Conservation (phyloP, 108 stramenopile species). For the Parmales sp. region DNA sequence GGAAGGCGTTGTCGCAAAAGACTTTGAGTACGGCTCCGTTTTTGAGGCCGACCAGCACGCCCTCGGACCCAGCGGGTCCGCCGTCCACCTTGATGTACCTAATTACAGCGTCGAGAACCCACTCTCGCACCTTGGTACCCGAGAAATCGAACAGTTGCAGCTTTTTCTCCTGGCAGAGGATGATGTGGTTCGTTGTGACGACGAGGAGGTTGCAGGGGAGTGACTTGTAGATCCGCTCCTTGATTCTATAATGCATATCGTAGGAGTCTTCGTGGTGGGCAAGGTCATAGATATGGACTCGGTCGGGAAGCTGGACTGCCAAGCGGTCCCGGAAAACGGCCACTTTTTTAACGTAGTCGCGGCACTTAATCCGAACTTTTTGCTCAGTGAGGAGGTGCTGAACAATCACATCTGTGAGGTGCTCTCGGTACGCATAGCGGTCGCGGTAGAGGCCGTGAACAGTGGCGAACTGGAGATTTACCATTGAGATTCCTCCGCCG, state of each 20-base stretch:
- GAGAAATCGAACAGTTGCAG: conserved; percentile 31
- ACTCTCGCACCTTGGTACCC: conserved; percentile 27
- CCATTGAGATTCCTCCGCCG: conserved; percentile 28
- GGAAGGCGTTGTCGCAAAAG: conserved; percentile 49
- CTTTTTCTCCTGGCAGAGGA: conserved; percentile 28
- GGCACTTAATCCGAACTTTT: conserved; percentile 46
- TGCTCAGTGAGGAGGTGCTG: conserved; percentile 50
- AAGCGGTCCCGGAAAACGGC: conserved; percentile 39
- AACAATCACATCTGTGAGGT: conserved; percentile 53
- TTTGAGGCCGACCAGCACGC: conserved; percentile 39
- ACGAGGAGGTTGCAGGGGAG: conserved; percentile 23
- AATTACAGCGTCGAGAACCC: conserved; percentile 34
- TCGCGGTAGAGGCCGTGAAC: conserved; percentile 42
- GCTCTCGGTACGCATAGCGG: conserved; percentile 47
- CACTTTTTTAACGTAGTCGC: conserved; percentile 43
- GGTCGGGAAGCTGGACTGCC: conserved; percentile 47
- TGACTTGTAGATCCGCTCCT: conserved; percentile 19
- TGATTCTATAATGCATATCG: conserved; percentile 35
- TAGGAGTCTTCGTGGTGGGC: conserved; percentile 23
- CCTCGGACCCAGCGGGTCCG: conserved; percentile 33
- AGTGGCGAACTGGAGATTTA: conserved; percentile 26
- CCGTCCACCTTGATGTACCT: conserved; percentile 35
- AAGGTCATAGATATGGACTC: conserved; percentile 32
- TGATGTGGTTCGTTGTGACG: conserved; percentile 36
- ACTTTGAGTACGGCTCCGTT: conserved; percentile 34